A percentile compares a stretch with the other conserved stretches of the same genome.
These are phyloP conservation scores for Microcos paniculata DNA, from an alignment of 345 rosid species.

Conservation along the genomic window DNA sequence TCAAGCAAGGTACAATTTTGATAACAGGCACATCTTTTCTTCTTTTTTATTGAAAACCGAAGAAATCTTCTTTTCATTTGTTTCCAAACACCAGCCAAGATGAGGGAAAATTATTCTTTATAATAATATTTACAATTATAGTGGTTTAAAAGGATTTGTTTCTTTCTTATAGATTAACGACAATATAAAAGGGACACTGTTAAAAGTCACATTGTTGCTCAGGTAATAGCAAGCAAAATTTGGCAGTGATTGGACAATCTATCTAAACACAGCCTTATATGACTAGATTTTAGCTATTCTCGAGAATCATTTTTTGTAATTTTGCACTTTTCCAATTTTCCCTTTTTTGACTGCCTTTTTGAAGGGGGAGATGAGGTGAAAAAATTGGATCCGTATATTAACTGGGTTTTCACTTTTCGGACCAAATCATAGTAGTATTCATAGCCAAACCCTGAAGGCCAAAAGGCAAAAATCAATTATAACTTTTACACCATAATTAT, in stretches of 20 bases:
- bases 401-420: too few relatives aligned
- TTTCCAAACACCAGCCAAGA: neutral
- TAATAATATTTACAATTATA: neutral
- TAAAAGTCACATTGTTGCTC: neutral
- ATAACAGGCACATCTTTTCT: neutral
- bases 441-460: too few relatives aligned
- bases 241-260: constrained; percentile 13
- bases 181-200: neutral
- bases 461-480: too few relatives aligned
- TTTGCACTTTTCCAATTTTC: neutral
- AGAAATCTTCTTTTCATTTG: neutral
- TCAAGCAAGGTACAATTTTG: neutral
- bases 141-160: neutral
- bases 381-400: too few relatives aligned
- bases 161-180: neutral
- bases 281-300: neutral
- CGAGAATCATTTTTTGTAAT: neutral
- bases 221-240: neutral
- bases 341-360: neutral
- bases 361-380: neutral
- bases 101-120: neutral
- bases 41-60: neutral
- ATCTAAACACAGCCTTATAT: neutral
- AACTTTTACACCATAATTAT: too few relatives aligned
- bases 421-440: too few relatives aligned